phyloP scores from a whole-genome alignment of 164 flowering plant genomes.

The Chimonanthus praecox region DNA sequence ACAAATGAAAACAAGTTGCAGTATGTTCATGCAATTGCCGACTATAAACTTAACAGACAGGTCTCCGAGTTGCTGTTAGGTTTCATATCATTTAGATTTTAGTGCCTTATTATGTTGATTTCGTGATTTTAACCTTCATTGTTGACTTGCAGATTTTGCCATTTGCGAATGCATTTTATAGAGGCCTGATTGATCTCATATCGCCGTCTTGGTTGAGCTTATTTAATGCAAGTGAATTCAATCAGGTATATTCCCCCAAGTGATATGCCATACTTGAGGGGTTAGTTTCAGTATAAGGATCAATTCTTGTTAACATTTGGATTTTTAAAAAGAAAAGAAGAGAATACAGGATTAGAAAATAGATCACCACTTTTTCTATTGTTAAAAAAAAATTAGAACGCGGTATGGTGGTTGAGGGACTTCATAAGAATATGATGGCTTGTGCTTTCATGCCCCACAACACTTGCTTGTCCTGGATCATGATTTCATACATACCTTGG shows the following conservation, averaged over 20 bases:
- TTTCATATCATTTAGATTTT: background rate
- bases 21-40: conserved; percentile 94
- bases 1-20: conserved; percentile 96
- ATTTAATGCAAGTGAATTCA: conserved; percentile 93
- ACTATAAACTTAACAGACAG: conserved; percentile 94
- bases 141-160: conserved; percentile 67
- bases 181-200: conserved; percentile 86
- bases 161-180: conserved; percentile 89
- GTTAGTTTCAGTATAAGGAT: too few relatives aligned
- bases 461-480: too few relatives aligned
- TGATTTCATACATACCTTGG: too few relatives aligned
- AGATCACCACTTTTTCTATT: too few relatives aligned
- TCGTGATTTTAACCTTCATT: background rate
- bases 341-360: too few relatives aligned
- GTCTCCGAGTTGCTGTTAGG: conserved; percentile 24
- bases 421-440: too few relatives aligned
- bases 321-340: too few relatives aligned
- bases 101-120: background rate
- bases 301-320: too few relatives aligned
- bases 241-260: conserved; percentile 54
- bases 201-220: conserved; percentile 92
- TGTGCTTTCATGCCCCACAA: too few relatives aligned
- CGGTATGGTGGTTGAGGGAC: too few relatives aligned
- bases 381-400: too few relatives aligned
- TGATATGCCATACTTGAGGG: too few relatives aligned